These are phyloP conservation scores for Candida khao-thaluensis DNA, from an alignment of 805 yeast species.

Conservation along the genomic window DNA sequence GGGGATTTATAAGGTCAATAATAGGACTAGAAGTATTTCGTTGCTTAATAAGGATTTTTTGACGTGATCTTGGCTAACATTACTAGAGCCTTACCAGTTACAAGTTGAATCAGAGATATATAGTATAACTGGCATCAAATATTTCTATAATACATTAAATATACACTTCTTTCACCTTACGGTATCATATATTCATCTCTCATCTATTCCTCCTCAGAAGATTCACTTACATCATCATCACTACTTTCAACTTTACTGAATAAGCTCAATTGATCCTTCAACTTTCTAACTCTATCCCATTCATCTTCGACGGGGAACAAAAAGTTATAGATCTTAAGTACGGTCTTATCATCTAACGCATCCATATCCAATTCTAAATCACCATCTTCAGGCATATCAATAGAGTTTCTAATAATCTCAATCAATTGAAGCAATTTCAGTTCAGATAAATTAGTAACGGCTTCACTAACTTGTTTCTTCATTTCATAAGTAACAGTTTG, in stretches of 20 bases:
- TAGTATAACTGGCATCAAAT: too few species aligned
- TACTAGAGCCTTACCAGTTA: too few species aligned
- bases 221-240: slow-evolving; percentile 52
- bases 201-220: slow-evolving; percentile 67
- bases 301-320: slow-evolving; percentile 48
- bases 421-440: slow-evolving; percentile 80
- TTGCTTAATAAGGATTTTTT: slow-evolving; percentile 61
- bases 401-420: slow-evolving; percentile 75
- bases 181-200: slow-evolving; percentile 7
- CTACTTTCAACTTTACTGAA: slow-evolving; percentile 32
- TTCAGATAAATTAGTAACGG: slow-evolving; percentile 73
- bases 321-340: slow-evolving; percentile 78
- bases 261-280: slow-evolving; percentile 48
- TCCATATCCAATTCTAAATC: slow-evolving; percentile 94
- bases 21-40: slow-evolving; percentile 85
- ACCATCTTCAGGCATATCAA: slow-evolving; percentile 68
- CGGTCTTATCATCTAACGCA: slow-evolving; percentile 78
- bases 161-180: slow-evolving; percentile 4
- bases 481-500: slow-evolving; percentile 79
- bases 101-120: too few species aligned
- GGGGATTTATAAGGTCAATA: slow-evolving; percentile 91
- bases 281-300: slow-evolving; percentile 62
- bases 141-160: slow-evolving; percentile 12
- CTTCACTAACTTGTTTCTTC: slow-evolving; percentile 91
- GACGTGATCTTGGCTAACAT: neutral